phyloP scores from a whole-genome alignment of 2,329 filamentous ascomycete species.

The Claviceps monticola region DNA sequence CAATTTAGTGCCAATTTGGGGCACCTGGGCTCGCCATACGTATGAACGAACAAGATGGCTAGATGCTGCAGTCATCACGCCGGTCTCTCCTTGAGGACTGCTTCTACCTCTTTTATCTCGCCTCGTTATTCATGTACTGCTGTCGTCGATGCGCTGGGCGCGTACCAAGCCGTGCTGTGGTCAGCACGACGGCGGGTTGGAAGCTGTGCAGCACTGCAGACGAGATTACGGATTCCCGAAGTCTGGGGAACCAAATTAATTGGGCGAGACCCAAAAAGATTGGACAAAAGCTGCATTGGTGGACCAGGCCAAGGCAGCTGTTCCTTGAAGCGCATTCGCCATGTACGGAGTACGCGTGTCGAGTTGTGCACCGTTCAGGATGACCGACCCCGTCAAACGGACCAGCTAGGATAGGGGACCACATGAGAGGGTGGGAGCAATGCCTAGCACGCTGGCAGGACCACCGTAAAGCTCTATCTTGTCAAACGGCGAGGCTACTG shows the following conservation, averaged over 20 bases:
- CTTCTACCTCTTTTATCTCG: not conserved
- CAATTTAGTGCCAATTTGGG: not conserved
- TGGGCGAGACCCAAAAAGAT: not conserved
- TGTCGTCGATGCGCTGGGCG: not conserved
- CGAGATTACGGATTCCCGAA: not conserved
- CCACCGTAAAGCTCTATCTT: conserved; percentile 1
- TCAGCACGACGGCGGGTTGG: not conserved
- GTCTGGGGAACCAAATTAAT: not conserved
- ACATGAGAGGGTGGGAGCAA: not conserved
- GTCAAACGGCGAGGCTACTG: conserved; percentile 3
- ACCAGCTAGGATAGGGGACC: conserved; percentile 1
- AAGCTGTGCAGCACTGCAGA: not conserved
- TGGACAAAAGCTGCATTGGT: not conserved
- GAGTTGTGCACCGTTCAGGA: not conserved
- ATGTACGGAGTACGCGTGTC: not conserved
- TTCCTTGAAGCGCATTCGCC: not conserved
- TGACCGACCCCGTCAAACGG: not conserved
- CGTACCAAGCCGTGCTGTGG: not conserved
- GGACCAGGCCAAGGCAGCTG: not conserved
- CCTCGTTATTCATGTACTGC: not conserved
- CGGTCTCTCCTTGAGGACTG: not conserved
- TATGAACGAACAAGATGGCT: not conserved
- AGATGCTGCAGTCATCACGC: not conserved
- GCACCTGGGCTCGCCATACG: not conserved
- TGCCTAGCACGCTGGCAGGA: not conserved